These are phyloP conservation scores for Potentilla sterilis DNA, from an alignment of 306 rosid species.

Conservation along the genomic window DNA sequence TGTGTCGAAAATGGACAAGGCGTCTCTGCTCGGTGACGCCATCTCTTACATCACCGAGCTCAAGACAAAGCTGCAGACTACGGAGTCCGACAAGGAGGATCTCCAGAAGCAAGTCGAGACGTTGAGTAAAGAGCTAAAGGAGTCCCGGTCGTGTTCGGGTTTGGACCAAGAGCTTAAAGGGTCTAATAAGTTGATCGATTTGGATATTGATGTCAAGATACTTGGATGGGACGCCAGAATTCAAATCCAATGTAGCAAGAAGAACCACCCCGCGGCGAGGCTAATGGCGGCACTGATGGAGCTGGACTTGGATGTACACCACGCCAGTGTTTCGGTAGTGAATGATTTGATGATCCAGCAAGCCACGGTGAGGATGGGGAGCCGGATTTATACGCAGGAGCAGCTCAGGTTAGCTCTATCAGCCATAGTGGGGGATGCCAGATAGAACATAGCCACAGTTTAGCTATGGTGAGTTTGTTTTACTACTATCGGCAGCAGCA, in stretches of 20 bases:
- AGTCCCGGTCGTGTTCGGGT: slow-evolving; percentile 24
- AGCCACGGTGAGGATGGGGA: slow-evolving; percentile 90
- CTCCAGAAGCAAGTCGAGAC: slow-evolving; percentile 60
- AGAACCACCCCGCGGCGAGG: slow-evolving; percentile 88
- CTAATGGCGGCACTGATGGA: slow-evolving; percentile 86
- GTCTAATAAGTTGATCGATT: slow-evolving; percentile 41
- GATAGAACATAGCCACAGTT: slow-evolving; percentile 9
- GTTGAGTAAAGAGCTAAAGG: slow-evolving; percentile 50
- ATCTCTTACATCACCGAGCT: slow-evolving; percentile 83
- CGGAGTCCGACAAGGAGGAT: slow-evolving; percentile 62
- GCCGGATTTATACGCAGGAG: slow-evolving; percentile 80
- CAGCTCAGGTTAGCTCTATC: slow-evolving; percentile 70
- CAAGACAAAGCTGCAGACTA: slow-evolving; percentile 56
- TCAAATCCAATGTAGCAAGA: slow-evolving; percentile 74
- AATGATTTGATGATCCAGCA: slow-evolving; percentile 94
- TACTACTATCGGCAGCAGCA: slow-evolving; percentile 6
- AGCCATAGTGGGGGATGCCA: slow-evolving; percentile 54
- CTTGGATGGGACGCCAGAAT: slow-evolving; percentile 96
- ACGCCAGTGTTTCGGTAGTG: slow-evolving; percentile 87
- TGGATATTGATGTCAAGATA: slow-evolving; percentile 85
- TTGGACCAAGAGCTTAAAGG: slow-evolving; percentile 37
- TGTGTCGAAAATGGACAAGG: slow-evolving; percentile 97
- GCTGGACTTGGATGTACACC: slow-evolving; percentile 86
- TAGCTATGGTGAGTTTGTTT: slow-evolving; percentile 8
- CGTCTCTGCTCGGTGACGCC: slow-evolving; percentile 86